A percentile compares a stretch with the other conserved stretches of the same genome.
Conservation (phyloP, 2,329 filamentous ascomycete species). For the Diplodia scrobiculata region DNA sequence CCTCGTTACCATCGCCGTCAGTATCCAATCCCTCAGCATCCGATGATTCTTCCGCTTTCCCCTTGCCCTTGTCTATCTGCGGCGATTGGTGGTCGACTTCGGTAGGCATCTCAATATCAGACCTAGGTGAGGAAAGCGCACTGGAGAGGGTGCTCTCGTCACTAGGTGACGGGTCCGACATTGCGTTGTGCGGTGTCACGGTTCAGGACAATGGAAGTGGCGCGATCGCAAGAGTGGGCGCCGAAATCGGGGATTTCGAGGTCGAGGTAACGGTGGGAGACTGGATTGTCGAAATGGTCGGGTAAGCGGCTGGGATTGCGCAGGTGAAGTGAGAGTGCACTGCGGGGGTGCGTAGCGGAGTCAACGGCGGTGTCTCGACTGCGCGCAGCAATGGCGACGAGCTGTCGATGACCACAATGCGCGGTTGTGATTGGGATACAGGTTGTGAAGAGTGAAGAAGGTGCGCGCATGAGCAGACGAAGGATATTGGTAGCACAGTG, state of each 20-base stretch:
- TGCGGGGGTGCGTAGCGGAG: neutral
- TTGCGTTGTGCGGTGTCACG: neutral
- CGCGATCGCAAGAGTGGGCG: neutral
- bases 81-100: neutral
- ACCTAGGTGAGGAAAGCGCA: neutral
- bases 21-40: neutral
- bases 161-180: neutral
- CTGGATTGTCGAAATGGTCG: neutral
- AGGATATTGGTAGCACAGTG: neutral
- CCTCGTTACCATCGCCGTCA: slow-evolving; percentile 15
- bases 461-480: neutral
- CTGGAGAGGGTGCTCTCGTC: neutral
- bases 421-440: neutral
- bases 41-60: neutral
- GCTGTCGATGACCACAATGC: neutral
- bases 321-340: neutral
- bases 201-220: neutral
- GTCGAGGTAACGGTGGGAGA: neutral
- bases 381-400: neutral
- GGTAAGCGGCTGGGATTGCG: neutral
- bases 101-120: neutral
- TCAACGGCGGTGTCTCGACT: neutral
- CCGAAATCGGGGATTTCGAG: neutral
- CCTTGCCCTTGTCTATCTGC: slow-evolving; percentile 20
- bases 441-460: neutral